Evolutionary conservation across 768 basidiomycete species (phyloP).

Genomic region (Amanita molliuscula): DNA sequence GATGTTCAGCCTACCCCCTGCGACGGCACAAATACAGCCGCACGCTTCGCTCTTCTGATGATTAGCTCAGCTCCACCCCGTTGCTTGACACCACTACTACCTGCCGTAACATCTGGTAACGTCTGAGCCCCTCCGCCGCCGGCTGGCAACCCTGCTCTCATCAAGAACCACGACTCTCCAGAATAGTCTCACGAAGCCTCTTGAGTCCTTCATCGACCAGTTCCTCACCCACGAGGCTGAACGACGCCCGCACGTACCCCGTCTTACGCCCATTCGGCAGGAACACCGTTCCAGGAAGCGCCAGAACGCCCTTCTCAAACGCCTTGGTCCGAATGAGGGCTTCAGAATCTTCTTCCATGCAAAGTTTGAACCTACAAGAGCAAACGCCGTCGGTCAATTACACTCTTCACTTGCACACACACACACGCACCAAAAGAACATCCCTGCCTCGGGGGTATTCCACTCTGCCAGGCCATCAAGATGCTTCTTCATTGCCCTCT

Average conservation of each 20-base stretch:
- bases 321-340: slow-evolving; percentile 65
- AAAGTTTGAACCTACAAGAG: slow-evolving; percentile 55
- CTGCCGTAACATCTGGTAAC: background rate
- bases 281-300: slow-evolving; percentile 79
- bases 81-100: background rate
- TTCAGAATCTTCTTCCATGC: slow-evolving; percentile 57
- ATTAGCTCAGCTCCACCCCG: background rate
- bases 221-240: slow-evolving; percentile 58
- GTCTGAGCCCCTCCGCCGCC: background rate
- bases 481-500: slow-evolving; percentile 62
- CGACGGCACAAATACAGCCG: background rate
- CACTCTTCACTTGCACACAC: background rate
- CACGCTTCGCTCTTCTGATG: no score
- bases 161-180: slow-evolving; percentile 12
- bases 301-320: slow-evolving; percentile 76
- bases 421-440: slow-evolving; percentile 79
- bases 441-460: slow-evolving; percentile 64
- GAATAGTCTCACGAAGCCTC: slow-evolving; percentile 37
- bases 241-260: slow-evolving; percentile 73
- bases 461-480: slow-evolving; percentile 76
- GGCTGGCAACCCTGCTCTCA: background rate
- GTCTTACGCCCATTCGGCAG: slow-evolving; percentile 61
- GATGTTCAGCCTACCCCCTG: background rate
- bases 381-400: slow-evolving; percentile 1
- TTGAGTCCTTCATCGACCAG: slow-evolving; percentile 68